Evolutionary conservation across 768 basidiomycete species (phyloP), one percentile per base, ranked within the genome.

Genomic region (Termitomyces sp.): DNA sequence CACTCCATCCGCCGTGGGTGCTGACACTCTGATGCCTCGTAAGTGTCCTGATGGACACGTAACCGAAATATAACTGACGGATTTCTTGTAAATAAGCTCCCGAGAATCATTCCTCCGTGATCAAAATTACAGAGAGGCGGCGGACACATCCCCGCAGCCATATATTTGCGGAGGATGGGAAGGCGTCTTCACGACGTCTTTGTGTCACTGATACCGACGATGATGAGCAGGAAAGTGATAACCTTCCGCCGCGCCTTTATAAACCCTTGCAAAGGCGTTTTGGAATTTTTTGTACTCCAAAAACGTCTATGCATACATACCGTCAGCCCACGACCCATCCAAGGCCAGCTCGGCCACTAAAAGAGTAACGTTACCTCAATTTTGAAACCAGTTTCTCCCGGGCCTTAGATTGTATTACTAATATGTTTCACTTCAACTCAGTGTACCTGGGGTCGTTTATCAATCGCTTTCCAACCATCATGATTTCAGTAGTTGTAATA

Each of bases 211-310:
- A 62, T 39, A 51, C 64, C 33, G 72, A 72, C 7, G 65, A 68
- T 26, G 37, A 33, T 8, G 76, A 77, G 37, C 57, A 73, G 68
- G 66, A 75, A 56, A 69, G 67, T 58, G 53, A 62, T n/a, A 60
- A 51, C 2, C 68, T 64, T n/a, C 49, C 62, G 15, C 52, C 65
- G 26, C 65, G 59, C 37, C 60, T 72, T 20, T 60, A 67, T n/a
- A 66, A 67, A 20, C 70, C 69, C 12, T 34, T 69, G 10, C 65
- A 62, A 33, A 68, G 69, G 16, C 69, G 74, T 16, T 76, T 74
- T 64, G 75, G 75, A 6, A 75, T 77, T 63, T 77, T 75, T 47
- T 71, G 71, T 60, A 76, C 71, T 4, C 66, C 70, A 10, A 74
- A 74, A 54, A 65, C 64, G n/a, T 74, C 74, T 3, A 70, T 72